Evolutionary conservation across 2,329 filamentous ascomycete genomes (phyloP), one percentile per base, ranked within the genome.

Genomic region (Trichoderma semiorbis): DNA sequence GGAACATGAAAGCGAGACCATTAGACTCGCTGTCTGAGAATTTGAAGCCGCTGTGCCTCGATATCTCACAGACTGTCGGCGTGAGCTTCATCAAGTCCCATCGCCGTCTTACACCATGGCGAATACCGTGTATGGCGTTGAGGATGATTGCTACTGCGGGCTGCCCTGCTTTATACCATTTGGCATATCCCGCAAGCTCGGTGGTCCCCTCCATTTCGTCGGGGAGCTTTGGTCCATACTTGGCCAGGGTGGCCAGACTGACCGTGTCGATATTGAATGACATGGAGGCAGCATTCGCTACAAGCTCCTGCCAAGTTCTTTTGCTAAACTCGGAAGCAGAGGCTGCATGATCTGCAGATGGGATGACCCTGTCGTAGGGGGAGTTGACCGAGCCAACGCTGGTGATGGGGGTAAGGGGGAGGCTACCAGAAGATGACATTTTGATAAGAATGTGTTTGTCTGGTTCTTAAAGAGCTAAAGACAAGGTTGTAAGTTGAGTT

Each of bases 1-100:
- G 32, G 30, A 72, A 72, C n/a, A 69, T 55, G 16, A 67, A 62
- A n/a, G 55, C 43, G 6, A 69, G 63, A 3, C 70, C 70, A 16
- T 72, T 72, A 3, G 64, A 72, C 14, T 47, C 21, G 53, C 63
- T 60, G 16, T 72, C 64, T 18, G 58, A 36, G 12, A 50, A 47
- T 7, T 21, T 21, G 14, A 72, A 72, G 36, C 30, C 60, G 24
- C 32, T 72, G 21, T 26, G 63, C 28, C 30, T 39, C 10, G 70
- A 69, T 55, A 72, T 32, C 39, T 65, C 57, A 28, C 70, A 72
- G 28, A 28, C 1, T 7, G 70, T 72, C 12, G 65, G 55, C 7
- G 50, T 30, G 43, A 12, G 28, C 39, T 61, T 69, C 66, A 62
- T 69, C 26, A 69, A 30, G 21, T 61, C 30, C 66, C 66, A 69